These are phyloP conservation scores for Anastatica hierochuntica DNA, from an alignment of 345 rosid genomes.

Conservation along the genomic window DNA sequence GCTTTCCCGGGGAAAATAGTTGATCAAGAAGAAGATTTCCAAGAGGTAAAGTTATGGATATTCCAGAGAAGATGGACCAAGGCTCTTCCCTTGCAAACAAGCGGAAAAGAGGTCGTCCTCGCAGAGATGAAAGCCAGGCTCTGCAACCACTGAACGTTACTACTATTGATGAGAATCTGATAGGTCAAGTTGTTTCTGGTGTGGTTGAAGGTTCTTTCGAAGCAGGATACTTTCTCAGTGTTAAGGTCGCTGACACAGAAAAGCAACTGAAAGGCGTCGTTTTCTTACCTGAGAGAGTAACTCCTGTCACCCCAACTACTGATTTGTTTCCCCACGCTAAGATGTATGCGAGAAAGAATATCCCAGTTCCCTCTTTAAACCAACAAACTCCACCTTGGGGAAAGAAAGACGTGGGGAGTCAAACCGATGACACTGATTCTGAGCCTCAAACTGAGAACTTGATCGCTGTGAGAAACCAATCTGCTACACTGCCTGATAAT, in stretches of 20 bases:
- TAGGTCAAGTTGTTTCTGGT: conserved; percentile 57
- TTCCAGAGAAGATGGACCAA: conserved; percentile 28
- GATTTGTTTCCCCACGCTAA: conserved; percentile 63
- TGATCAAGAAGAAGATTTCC: background rate
- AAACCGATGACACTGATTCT: conserved; percentile 6
- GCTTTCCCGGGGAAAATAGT: no score
- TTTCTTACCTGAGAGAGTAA: conserved; percentile 42
- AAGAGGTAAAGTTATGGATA: background rate
- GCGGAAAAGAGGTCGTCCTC: conserved; percentile 56
- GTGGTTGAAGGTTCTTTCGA: conserved; percentile 69
- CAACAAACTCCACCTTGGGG: no score
- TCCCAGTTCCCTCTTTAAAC: conserved; percentile 35
- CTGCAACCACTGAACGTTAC: conserved; percentile 21
- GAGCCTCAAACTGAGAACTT: no score
- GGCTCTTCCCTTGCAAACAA: conserved; percentile 28
- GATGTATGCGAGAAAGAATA: conserved; percentile 44
- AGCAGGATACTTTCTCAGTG: conserved; percentile 59
- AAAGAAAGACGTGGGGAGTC: conserved; percentile 24
- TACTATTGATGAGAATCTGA: conserved; percentile 27
- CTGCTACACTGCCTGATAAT: conserved; percentile 18
- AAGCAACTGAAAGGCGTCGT: conserved; percentile 53
- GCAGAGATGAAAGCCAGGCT: conserved; percentile 32
- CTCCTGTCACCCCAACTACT: conserved; percentile 46
- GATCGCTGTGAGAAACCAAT: conserved; percentile 29
- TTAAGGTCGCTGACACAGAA: conserved; percentile 42